Conservation (phyloP, 176 grass and related monocot species). For the Bromus sterilis region DNA sequence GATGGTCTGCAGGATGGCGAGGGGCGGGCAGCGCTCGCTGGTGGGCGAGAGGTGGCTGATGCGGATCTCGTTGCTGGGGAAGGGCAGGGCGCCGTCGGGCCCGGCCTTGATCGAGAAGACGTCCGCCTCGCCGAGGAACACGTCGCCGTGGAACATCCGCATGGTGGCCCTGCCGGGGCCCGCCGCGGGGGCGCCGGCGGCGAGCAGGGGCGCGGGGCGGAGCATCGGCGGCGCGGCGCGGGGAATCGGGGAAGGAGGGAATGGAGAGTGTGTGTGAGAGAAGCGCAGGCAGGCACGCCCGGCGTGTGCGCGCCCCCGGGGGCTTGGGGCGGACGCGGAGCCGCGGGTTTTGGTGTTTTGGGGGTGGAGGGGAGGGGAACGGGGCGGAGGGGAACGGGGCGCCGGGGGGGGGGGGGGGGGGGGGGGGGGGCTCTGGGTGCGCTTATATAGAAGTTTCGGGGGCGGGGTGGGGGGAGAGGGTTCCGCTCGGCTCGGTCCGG, state of each 20-base stretch:
- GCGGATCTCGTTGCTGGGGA: constrained; percentile 81
- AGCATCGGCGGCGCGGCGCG: not conserved
- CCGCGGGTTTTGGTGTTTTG: constrained; percentile 29
- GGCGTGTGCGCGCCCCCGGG: constrained; percentile 15
- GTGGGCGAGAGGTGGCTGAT: constrained; percentile 72
- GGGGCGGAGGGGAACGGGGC: not conserved
- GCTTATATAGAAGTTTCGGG: constrained; percentile 30
- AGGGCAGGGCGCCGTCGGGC: constrained; percentile 28
- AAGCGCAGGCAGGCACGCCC: not conserved
- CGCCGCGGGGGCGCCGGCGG: not conserved
- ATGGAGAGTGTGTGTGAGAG: constrained; percentile 10
- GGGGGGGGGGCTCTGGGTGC: not conserved
- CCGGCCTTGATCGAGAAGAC: constrained; percentile 43
- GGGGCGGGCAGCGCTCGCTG: constrained; percentile 83
- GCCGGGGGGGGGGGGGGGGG: not conserved
- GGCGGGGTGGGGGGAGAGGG: not conserved
- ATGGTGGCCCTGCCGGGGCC: constrained; percentile 31
- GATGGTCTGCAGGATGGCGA: constrained; percentile 81
- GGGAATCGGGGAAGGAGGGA: not conserved
- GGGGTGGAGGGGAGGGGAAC: not conserved
- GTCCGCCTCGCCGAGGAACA: constrained; percentile 70
- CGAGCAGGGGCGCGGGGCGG: not conserved
- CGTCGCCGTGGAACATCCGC: constrained; percentile 74
- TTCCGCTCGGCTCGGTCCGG: constrained; percentile 30
- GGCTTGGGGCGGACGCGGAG: constrained; percentile 19